Evolutionary conservation across 1,139 yeast genomes (phyloP).

Genomic region (Debaryomycetaceae sp.): DNA sequence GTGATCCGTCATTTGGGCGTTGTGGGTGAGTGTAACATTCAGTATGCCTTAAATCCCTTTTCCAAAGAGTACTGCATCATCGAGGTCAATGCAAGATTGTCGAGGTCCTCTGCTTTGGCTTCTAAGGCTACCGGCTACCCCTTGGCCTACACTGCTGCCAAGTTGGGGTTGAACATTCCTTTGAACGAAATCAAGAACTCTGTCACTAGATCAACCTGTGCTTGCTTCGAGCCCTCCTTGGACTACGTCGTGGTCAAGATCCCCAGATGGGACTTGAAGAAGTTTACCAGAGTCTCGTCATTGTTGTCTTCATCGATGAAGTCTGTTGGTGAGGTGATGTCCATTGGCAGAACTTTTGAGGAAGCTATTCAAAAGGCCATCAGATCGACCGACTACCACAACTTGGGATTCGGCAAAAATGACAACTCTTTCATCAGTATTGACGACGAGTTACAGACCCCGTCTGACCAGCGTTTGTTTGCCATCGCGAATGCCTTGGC

Average conservation of each 20-base stretch:
- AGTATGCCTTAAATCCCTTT: conserved; percentile 92
- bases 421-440: conserved; percentile 86
- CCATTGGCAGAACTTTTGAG: conserved; percentile 96
- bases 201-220: conserved; percentile 91
- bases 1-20: conserved; percentile 97
- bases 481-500: conserved; percentile 92
- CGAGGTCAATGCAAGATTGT: conserved; percentile 96
- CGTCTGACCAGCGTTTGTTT: conserved; percentile 93
- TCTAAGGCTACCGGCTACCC: conserved; percentile 99
- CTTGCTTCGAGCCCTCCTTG: conserved; percentile 96
- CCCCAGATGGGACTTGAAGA: conserved; percentile 98
- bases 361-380: conserved; percentile 98
- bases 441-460: conserved; percentile 87
- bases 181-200: conserved; percentile 89
- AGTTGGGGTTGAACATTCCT: conserved; percentile 90
- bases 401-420: conserved; percentile 88
- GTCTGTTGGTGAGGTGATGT: conserved; percentile 99
- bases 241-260: conserved; percentile 97
- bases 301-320: conserved; percentile 92
- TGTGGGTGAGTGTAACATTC: conserved; percentile 99
- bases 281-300: conserved; percentile 89
- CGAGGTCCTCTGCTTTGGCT: conserved; percentile 97
- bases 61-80: conserved; percentile 94
- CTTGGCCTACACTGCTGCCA: conserved; percentile 96
- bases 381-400: conserved; percentile 91